Conservation (phyloP, 345 rosid species). For the Salix exigua region DNA sequence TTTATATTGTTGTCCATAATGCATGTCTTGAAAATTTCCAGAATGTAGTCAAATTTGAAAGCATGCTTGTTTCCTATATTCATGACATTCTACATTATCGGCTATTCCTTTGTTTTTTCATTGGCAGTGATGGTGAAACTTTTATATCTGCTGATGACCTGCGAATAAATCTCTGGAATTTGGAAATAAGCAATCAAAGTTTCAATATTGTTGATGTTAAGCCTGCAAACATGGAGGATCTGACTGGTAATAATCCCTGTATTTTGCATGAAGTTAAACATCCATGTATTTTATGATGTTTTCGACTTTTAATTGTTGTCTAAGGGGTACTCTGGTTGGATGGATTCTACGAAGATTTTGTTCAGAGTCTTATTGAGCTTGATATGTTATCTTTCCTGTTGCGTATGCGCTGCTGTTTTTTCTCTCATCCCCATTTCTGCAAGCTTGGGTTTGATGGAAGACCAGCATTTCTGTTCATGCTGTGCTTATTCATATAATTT, state of each 20-base stretch:
- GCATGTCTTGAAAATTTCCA: neutral
- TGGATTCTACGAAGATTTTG: neutral
- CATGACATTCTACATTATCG: neutral
- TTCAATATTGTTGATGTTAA: conserved; percentile 59
- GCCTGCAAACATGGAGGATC: conserved; percentile 63
- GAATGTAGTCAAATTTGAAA: neutral
- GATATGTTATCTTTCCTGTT: neutral
- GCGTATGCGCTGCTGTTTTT: neutral
- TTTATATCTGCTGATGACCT: conserved; percentile 66
- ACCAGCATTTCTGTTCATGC: neutral
- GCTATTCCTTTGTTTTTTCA: neutral
- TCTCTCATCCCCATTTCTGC: neutral
- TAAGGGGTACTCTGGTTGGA: neutral
- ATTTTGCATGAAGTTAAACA: neutral
- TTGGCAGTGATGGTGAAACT: conserved; percentile 57
- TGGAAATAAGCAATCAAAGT: conserved; percentile 64
- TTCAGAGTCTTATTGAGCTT: neutral
- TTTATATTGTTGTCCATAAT: neutral
- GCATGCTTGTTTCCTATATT: neutral
- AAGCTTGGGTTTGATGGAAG: neutral
- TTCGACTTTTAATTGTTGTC: neutral
- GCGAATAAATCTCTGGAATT: conserved; percentile 61
- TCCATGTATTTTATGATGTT: neutral
- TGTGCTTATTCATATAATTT: neutral
- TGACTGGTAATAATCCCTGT: conserved; percentile 39